Conservation (phyloP, 208 protist genomes). For the Leptomonas seymouri region DNA sequence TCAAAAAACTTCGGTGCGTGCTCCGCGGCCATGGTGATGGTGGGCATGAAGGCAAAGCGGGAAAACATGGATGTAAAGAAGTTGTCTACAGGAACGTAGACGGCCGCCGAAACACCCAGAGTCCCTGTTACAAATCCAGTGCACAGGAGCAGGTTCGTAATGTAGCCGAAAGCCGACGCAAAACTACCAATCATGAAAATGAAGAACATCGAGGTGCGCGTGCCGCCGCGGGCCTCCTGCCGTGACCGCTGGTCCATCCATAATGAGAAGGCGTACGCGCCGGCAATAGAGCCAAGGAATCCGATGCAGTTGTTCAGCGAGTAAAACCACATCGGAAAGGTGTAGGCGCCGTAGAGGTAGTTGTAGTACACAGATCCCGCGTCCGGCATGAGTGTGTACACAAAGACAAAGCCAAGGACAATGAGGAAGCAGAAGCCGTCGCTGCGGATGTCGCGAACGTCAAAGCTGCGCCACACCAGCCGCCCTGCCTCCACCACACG, state of each 20-base stretch:
- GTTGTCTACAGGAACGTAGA: constrained; percentile 53
- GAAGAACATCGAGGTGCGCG: constrained; percentile 39
- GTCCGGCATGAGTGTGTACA: constrained; percentile 57
- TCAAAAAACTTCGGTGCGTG: constrained; percentile 55
- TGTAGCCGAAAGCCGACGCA: constrained; percentile 50
- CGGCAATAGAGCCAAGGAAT: constrained; percentile 41
- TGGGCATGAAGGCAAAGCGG: constrained; percentile 67
- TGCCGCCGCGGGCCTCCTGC: constrained; percentile 29
- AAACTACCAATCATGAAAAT: constrained; percentile 51
- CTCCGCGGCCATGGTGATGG: constrained; percentile 51
- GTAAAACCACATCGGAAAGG: constrained; percentile 45
- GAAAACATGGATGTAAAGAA: constrained; percentile 47
- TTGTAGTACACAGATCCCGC: constrained; percentile 43
- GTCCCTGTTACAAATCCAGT: constrained; percentile 39
- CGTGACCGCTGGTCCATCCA: constrained; percentile 44
- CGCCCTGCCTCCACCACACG: constrained; percentile 8
- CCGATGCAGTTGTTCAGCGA: constrained; percentile 38
- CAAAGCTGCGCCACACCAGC: constrained; percentile 23
- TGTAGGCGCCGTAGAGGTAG: constrained; percentile 43
- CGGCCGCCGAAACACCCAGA: constrained; percentile 26
- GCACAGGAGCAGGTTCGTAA: constrained; percentile 52
- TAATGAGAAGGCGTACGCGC: constrained; percentile 43
- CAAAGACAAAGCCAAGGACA: constrained; percentile 52
- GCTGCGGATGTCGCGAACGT: constrained; percentile 24
- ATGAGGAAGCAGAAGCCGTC: constrained; percentile 43